Evolutionary conservation across 2,329 filamentous ascomycete genomes (phyloP), one percentile per base, ranked within the genome.

Genomic region (Domatiomyces catenatus): DNA sequence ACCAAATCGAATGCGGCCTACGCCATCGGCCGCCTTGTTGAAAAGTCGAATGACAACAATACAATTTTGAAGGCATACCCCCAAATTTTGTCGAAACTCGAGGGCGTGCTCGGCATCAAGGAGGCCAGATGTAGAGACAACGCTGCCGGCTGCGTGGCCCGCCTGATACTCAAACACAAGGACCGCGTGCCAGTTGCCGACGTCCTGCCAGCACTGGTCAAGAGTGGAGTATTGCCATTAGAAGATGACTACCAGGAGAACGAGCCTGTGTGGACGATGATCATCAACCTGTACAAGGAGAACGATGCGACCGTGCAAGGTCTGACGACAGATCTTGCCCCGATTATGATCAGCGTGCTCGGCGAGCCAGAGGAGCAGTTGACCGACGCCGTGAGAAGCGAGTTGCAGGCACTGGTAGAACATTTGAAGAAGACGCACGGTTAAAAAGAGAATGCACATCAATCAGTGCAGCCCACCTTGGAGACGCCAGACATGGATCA

Each of bases 241-340:
- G 86, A 85, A 67, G 89, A 94, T 64, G 92, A 96, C 67, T 96
- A 79, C 61, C 88, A 95, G 69, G 92, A 96, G 77, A 96, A 98
- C 70, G 86, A 86, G 61, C 88, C 92, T 7, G 81, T 96, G 53
- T 98, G 84, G 71, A 78, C 84, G 66, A 93, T 89, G 79, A 83
- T 98, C 62, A 83, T 86, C 67, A 81, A 84, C 67, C 77, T 96
- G 57, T 95, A 72, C 62, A 71, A 71, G 58, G 68, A 66, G 62
- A 67, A 71, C 54, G 68, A 73, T 55, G 56, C 64, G 18, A 71
- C 68, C 45, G 64, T 73, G 53, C 66, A 65, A 47, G 62, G 66
- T 46, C 65, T 72, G 24, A 74, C 71, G 3, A 69, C 69, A 2
- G 65, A 66, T 47, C 63, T 74, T 44, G 62, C 72, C 28, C 69